Evolutionary conservation across 371 early-diverging fungal species (phyloP), one percentile per base, ranked within the genome.

Genomic region (Zopfochytrium polystomum): DNA sequence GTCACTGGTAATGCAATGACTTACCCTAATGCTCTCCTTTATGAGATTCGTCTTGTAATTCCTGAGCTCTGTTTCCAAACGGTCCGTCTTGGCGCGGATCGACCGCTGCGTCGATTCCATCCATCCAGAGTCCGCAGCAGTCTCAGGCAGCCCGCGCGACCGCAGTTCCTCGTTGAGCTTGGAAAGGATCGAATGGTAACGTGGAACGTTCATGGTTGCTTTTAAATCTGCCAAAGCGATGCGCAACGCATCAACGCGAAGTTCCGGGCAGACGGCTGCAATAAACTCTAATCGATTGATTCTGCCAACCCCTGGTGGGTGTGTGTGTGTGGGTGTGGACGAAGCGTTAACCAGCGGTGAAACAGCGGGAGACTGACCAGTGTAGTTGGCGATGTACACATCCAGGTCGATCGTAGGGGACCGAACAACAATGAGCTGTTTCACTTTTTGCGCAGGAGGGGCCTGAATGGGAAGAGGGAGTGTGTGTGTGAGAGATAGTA

Each of bases 1-100:
- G n/a, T n/a, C n/a, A n/a, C n/a, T n/a, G n/a, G n/a, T n/a, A n/a
- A n/a, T n/a, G n/a, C n/a, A n/a, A n/a, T n/a, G n/a, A n/a, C 80
- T 52, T 78, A 90, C 92, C 63, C 93, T 71, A 42, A 91, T 90
- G 63, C 83, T 83, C 72, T 92, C 93, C 71, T 89, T 92, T 61
- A 85, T 81, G 47, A 83, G 63, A 56, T 85, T 88, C 35, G 68
- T 75, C 58, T 87, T 87, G 68, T 87, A 88, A 35, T 64, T 77
- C 68, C 85, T 88, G 34, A 92, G 71, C 63, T 90, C 88, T 13
- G 68, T 67, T 49, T 92, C 90, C 35, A 92, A 72, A 60, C 71
- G 73, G 13, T 90, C 89, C 5, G 78, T 59, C 34, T 69, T 71
- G 18, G 65, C 55, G 48, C 85, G 80, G 22, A 69, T 79, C 30